Base-by-base conservation (phyloP, 192 early-diverging fungal genomes). In the Rhizoclosmatium sp. region DNA sequence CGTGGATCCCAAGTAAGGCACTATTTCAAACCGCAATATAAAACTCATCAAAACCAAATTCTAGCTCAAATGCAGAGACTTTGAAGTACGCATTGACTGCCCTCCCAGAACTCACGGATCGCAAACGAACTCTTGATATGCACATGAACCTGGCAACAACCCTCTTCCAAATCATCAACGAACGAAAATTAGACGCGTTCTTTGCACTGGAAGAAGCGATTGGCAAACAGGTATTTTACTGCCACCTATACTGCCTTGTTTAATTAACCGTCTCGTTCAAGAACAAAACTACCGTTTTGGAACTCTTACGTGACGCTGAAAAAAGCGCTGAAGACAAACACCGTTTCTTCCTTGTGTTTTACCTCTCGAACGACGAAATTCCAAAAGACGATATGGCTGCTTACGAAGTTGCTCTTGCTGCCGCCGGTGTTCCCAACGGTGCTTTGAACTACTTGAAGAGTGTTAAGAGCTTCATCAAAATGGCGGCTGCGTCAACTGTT, bases 111-210 rank as follows among this genome's bases (percentile, higher is more conserved):
- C 88, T 99, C 69, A 98, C 97, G 21, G 95, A 95, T 16, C 88
- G 96, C 62, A 98, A 99, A 83, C 87, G 92, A 10, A 92, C 93
- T 14, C 85, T 99, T 40, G 98, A 99, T 81, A 97, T 97, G 94
- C 98, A 99, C 80, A 99, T 98, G 95, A 96, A 95, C 80, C 94
- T 99, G 66, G 97, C 97, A 2, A 99, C 97, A 2, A 85, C 89
- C 23, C 81, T 99, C 76, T 87, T 99, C 16, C 91, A 94, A 39
- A 85, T 86, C 31, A 98, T 99, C 84, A 94, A 96, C 82, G 93
- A 96, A 31, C 87, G 98, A 59, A 94, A 98, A 76, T 82, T 99
- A 61, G 97, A 99, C 78, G 92, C 91, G 0, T 94, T 98, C 69
- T 98, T 98, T 81, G 93, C 97, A 68, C 87, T 96, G 83, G 97